Conservation (phyloP, 495 filamentous ascomycete species). For the Hypoxylon fuscum region DNA sequence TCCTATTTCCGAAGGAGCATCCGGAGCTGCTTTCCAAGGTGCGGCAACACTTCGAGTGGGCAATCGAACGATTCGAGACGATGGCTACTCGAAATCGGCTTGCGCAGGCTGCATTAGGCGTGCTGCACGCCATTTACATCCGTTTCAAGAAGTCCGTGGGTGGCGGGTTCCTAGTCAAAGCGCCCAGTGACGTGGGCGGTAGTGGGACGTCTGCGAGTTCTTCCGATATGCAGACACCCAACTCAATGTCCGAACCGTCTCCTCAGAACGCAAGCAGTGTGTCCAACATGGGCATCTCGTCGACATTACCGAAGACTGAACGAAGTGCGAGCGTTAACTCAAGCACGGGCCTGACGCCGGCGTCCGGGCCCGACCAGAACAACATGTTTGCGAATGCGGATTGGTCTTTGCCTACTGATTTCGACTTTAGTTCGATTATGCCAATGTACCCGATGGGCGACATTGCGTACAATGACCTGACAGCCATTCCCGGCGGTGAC, state of each 20-base stretch:
- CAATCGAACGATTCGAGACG: slow-evolving; percentile 60
- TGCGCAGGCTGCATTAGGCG: slow-evolving; percentile 61
- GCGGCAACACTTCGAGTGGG: slow-evolving; percentile 63
- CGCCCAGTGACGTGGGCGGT: slow-evolving; percentile 17
- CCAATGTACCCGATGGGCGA: slow-evolving; percentile 65
- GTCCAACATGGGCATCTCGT: slow-evolving; percentile 12
- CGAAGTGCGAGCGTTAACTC: slow-evolving; percentile 29
- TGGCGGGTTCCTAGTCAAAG: slow-evolving; percentile 24
- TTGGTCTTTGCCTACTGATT: slow-evolving; percentile 50
- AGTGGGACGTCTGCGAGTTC: slow-evolving; percentile 17
- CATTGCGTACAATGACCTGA: slow-evolving; percentile 61
- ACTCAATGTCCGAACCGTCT: slow-evolving; percentile 26
- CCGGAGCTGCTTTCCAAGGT: slow-evolving; percentile 50
- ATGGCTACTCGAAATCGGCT: slow-evolving; percentile 60
- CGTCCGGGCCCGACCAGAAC: slow-evolving; percentile 16
- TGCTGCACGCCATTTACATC: slow-evolving; percentile 57
- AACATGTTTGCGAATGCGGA: slow-evolving; percentile 35
- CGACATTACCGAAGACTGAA: slow-evolving; percentile 21
- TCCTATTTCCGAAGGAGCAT: slow-evolving; percentile 61
- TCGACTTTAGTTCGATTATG: slow-evolving; percentile 58
- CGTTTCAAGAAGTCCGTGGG: slow-evolving; percentile 56
- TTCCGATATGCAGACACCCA: slow-evolving; percentile 40
- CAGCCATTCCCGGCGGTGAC: slow-evolving; percentile 41
- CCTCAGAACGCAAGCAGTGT: slow-evolving; percentile 26
- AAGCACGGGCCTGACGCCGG: slow-evolving; percentile 31